phyloP scores from a whole-genome alignment of 805 yeast species.

The Priceomyces haplophilus region DNA sequence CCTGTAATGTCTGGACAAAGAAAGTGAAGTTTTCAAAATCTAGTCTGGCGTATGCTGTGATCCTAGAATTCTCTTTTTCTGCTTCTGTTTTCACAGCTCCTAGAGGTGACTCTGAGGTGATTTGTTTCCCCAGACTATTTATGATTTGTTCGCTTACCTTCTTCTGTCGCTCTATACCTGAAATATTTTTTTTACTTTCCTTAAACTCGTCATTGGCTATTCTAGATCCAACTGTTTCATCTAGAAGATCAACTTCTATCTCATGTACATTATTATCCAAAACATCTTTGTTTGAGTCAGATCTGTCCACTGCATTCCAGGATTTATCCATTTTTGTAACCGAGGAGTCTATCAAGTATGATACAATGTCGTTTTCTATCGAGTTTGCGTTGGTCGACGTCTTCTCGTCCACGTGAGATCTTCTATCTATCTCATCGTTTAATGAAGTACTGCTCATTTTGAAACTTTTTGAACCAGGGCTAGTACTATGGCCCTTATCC shows the following conservation, averaged over 20 bases:
- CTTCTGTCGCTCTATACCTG: not conserved
- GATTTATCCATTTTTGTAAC: not conserved
- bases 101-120: constrained; percentile 16
- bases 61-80: constrained; percentile 24
- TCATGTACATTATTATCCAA: constrained; percentile 5
- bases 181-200: not conserved
- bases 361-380: not conserved
- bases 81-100: constrained; percentile 9
- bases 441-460: constrained; percentile 15
- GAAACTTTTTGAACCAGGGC: constrained; percentile 1
- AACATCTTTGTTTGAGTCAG: not conserved
- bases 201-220: not conserved
- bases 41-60: constrained; percentile 67
- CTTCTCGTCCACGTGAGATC: not conserved
- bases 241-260: constrained; percentile 13
- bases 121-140: constrained; percentile 3
- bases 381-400: not conserved
- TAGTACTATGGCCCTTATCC: not conserved
- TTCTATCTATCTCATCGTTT: constrained; percentile 15
- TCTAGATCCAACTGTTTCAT: constrained; percentile 3
- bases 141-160: not conserved
- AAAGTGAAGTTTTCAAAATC: constrained; percentile 93
- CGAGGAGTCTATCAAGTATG: not conserved
- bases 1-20: constrained; percentile 94
- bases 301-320: not conserved